phyloP scores from a whole-genome alignment of 192 early-diverging fungal genomes.

The Coemansia sp. region DNA sequence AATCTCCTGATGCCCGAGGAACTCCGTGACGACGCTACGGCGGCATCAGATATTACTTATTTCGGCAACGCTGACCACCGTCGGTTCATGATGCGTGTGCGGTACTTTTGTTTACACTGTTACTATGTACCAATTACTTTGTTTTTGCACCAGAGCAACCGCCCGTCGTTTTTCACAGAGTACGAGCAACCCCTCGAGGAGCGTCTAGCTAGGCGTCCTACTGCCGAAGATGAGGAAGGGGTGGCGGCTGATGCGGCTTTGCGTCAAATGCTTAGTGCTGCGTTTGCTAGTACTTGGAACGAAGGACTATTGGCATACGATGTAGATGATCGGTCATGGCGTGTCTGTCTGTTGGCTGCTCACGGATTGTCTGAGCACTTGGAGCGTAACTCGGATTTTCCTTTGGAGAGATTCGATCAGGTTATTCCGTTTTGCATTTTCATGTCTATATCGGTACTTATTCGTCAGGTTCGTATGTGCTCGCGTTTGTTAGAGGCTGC shows the following conservation, averaged over 20 bases:
- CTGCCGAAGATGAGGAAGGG: not conserved
- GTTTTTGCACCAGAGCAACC: conserved; percentile 55
- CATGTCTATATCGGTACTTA: conserved; percentile 54
- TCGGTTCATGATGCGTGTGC: conserved; percentile 59
- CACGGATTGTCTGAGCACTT: conserved; percentile 48
- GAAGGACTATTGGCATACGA: conserved; percentile 53
- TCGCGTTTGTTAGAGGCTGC: conserved; percentile 19
- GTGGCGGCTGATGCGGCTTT: conserved; percentile 29
- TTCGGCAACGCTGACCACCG: conserved; percentile 58
- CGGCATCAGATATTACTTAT: conserved; percentile 48
- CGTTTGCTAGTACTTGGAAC: conserved; percentile 56
- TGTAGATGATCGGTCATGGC: conserved; percentile 43
- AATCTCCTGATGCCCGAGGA: conserved; percentile 51
- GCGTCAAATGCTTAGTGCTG: conserved; percentile 48
- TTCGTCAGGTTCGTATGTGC: conserved; percentile 52
- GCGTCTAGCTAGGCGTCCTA: conserved; percentile 15
- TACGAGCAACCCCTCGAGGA: conserved; percentile 52
- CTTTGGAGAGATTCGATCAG: conserved; percentile 56
- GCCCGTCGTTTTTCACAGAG: conserved; percentile 57
- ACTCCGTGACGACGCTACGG: conserved; percentile 50
- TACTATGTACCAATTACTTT: conserved; percentile 56
- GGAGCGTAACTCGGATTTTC: conserved; percentile 50
- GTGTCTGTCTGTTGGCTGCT: conserved; percentile 30
- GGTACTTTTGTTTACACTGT: conserved; percentile 58
- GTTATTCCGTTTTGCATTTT: conserved; percentile 60